Percentiles rank a stretch among this genome's conserved stretches.
These are phyloP conservation scores for Speleostelium caveatum DNA, from an alignment of 78 protist species.

Conservation along the genomic window DNA sequence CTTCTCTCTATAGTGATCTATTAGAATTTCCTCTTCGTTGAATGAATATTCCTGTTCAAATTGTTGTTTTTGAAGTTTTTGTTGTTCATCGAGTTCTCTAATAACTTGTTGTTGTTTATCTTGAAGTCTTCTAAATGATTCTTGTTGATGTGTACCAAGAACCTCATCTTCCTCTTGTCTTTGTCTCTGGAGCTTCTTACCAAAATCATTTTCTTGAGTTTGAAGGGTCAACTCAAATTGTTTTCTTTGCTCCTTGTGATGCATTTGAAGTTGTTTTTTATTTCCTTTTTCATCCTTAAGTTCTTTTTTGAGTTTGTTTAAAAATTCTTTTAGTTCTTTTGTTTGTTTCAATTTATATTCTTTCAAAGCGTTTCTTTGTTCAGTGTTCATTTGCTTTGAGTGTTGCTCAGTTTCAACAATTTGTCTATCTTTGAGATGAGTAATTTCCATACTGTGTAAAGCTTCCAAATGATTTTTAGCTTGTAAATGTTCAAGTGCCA, in stretches of 20 bases:
- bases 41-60: slow-evolving; percentile 39
- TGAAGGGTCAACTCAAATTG: slow-evolving; percentile 48
- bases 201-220: slow-evolving; percentile 44
- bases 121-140: slow-evolving; percentile 49
- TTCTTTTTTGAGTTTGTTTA: slow-evolving; percentile 58
- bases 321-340: slow-evolving; percentile 50
- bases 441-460: slow-evolving; percentile 25
- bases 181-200: slow-evolving; percentile 42
- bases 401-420: slow-evolving; percentile 73
- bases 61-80: not conserved
- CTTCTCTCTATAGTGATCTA: slow-evolving; percentile 56
- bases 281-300: slow-evolving; percentile 64
- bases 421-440: slow-evolving; percentile 52
- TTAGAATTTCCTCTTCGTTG: slow-evolving; percentile 55
- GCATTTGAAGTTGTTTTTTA: slow-evolving; percentile 62
- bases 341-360: slow-evolving; percentile 58
- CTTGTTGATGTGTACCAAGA: slow-evolving; percentile 36
- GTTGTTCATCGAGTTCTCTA: slow-evolving; percentile 46
- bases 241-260: slow-evolving; percentile 70
- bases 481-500: slow-evolving; percentile 40
- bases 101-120: slow-evolving; percentile 19
- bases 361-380: slow-evolving; percentile 35
- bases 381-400: slow-evolving; percentile 44
- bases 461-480: slow-evolving; percentile 39
- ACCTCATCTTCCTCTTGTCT: slow-evolving; percentile 64